phyloP scores from a whole-genome alignment of 148 eudicot genomes.

The Oxyria digyna region DNA sequence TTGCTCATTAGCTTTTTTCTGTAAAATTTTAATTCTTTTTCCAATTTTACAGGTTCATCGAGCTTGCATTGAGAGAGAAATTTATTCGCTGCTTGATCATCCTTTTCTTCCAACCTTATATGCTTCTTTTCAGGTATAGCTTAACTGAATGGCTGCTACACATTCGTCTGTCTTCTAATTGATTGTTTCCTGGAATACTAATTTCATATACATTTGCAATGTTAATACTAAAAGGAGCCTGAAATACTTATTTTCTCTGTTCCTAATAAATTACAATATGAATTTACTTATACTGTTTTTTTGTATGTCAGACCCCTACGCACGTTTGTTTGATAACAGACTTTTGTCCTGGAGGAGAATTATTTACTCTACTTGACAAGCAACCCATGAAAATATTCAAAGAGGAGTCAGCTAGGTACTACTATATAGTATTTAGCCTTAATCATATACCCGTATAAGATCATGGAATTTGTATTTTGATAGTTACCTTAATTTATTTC shows the following conservation, averaged over 20 bases:
- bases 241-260: too few relatives aligned
- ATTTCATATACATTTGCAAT: background rate
- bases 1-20: background rate
- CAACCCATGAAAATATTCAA: slow-evolving; percentile 86
- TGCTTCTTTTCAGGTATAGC: slow-evolving; percentile 80
- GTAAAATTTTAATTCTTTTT: background rate
- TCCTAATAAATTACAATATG: background rate
- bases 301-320: slow-evolving; percentile 60
- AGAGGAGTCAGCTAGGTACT: slow-evolving; percentile 94
- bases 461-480: background rate
- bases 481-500: background rate
- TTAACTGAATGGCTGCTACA: background rate
- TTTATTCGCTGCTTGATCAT: slow-evolving; percentile 79
- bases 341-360: slow-evolving; percentile 94
- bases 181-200: background rate
- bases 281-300: slow-evolving; percentile 12
- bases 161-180: background rate
- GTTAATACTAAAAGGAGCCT: background rate
- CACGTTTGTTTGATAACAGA: slow-evolving; percentile 96
- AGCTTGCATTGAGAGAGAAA: slow-evolving; percentile 92
- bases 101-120: slow-evolving; percentile 90
- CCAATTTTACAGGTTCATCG: slow-evolving; percentile 74
- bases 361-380: slow-evolving; percentile 89
- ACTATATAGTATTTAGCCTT: background rate
- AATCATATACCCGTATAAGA: too few relatives aligned